Percentiles rank a stretch among this genome's conserved stretches.
Evolutionary conservation across 202 grass and related monocot genomes (phyloP).

Genomic region (Schoenoplectus triqueter): DNA sequence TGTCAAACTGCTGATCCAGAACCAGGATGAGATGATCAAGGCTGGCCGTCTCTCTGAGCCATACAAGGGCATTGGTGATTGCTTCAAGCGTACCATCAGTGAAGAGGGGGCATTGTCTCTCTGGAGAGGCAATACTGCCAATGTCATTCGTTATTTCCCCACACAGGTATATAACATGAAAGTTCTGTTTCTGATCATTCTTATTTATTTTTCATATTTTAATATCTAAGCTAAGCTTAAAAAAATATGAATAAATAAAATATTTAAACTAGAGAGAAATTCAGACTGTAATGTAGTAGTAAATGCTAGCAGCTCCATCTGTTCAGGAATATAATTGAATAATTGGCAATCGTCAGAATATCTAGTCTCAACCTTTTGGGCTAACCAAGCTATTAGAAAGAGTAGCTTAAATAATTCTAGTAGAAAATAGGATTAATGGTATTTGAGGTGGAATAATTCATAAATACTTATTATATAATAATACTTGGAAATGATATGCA

Average conservation of each 20-base stretch:
- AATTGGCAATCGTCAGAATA: not conserved
- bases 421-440: not conserved
- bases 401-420: not conserved
- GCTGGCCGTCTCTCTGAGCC: slow-evolving; percentile 81
- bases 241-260: not conserved
- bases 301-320: too few relatives aligned
- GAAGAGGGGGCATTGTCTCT: slow-evolving; percentile 74
- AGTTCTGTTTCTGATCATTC: not conserved
- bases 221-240: not conserved
- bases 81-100: slow-evolving; percentile 75
- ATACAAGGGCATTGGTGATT: slow-evolving; percentile 93
- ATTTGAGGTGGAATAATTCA: not conserved
- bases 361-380: not conserved
- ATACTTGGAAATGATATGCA: not conserved
- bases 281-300: too few relatives aligned
- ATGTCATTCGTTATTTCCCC: slow-evolving; percentile 98
- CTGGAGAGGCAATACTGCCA: slow-evolving; percentile 90
- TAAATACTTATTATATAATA: not conserved
- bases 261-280: not conserved
- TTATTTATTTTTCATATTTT: too few relatives aligned
- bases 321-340: not conserved
- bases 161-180: slow-evolving; percentile 61
- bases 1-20: slow-evolving; percentile 94
- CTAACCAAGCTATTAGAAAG: not conserved
- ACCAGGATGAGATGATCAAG: slow-evolving; percentile 99